These are phyloP conservation scores for Trametes sanguinea DNA, from an alignment of 768 basidiomycete genomes.

Conservation along the genomic window DNA sequence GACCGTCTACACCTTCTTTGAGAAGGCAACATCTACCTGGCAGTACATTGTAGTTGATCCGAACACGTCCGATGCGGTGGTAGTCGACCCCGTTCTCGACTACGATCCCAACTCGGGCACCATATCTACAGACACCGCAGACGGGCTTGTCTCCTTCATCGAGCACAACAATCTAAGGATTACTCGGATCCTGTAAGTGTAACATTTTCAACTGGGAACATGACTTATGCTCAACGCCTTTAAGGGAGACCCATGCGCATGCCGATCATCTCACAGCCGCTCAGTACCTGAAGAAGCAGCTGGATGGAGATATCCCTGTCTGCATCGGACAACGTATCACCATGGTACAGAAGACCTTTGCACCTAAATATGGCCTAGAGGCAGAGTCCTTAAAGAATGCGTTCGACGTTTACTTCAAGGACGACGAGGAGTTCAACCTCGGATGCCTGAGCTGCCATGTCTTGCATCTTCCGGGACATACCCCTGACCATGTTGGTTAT, in stretches of 20 bases:
- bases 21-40: slow-evolving; percentile 37
- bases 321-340: slow-evolving; percentile 41
- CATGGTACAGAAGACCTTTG: slow-evolving; percentile 38
- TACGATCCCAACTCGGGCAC: slow-evolving; percentile 36
- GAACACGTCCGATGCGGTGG: slow-evolving; percentile 45
- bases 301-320: slow-evolving; percentile 33
- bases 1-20: slow-evolving; percentile 32
- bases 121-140: slow-evolving; percentile 37
- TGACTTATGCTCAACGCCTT: neutral
- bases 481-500: slow-evolving; percentile 41
- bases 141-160: slow-evolving; percentile 36
- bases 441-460: slow-evolving; percentile 35
- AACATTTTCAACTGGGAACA: neutral
- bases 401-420: slow-evolving; percentile 39
- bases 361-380: slow-evolving; percentile 36
- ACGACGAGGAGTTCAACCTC: slow-evolving; percentile 38
- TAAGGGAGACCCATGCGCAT: slow-evolving; percentile 42
- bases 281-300: slow-evolving; percentile 36
- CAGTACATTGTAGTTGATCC: slow-evolving; percentile 63
- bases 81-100: slow-evolving; percentile 41
- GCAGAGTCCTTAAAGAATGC: slow-evolving; percentile 27
- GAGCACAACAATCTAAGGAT: slow-evolving; percentile 33
- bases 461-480: slow-evolving; percentile 42
- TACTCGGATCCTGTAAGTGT: slow-evolving; percentile 37
- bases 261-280: slow-evolving; percentile 43